Conservation (phyloP, 2,329 filamentous ascomycete genomes). For the Fusarium liriodendri region DNA sequence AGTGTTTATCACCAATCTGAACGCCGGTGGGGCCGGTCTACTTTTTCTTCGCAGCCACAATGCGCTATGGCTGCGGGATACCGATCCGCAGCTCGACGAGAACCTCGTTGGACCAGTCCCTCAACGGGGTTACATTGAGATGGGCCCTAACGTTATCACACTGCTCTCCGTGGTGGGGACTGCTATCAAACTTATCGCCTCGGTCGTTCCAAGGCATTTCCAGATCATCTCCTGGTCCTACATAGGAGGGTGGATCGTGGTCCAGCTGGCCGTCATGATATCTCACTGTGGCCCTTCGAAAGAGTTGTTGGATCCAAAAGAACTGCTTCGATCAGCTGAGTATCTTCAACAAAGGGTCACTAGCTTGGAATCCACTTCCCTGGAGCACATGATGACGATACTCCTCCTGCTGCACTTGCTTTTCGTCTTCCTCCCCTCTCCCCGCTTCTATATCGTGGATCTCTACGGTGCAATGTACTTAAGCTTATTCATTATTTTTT, state of each 20-base stretch:
- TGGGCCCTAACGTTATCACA: neutral
- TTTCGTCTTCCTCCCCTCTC: too few species aligned
- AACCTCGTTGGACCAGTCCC: neutral
- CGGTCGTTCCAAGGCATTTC: neutral
- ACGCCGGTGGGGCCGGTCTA: neutral
- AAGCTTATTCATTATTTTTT: too few species aligned
- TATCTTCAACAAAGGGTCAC: neutral
- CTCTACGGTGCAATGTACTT: accelerated
- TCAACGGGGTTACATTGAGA: neutral
- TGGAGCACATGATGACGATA: too few species aligned
- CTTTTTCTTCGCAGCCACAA: neutral
- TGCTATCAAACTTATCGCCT: neutral
- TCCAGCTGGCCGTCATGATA: neutral
- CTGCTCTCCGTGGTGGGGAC: neutral
- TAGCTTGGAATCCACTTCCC: too few species aligned
- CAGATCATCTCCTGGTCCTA: neutral
- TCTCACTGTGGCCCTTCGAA: neutral
- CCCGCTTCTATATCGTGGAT: too few species aligned
- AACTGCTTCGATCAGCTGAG: neutral
- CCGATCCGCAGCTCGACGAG: neutral
- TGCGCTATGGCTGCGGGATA: neutral
- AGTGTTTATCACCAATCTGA: neutral
- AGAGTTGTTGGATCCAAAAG: neutral
- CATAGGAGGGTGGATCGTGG: neutral
- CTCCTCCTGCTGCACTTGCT: too few species aligned